Base-by-base conservation (phyloP, 1,284 basidiomycete genomes). In the Tremellales sp. region DNA sequence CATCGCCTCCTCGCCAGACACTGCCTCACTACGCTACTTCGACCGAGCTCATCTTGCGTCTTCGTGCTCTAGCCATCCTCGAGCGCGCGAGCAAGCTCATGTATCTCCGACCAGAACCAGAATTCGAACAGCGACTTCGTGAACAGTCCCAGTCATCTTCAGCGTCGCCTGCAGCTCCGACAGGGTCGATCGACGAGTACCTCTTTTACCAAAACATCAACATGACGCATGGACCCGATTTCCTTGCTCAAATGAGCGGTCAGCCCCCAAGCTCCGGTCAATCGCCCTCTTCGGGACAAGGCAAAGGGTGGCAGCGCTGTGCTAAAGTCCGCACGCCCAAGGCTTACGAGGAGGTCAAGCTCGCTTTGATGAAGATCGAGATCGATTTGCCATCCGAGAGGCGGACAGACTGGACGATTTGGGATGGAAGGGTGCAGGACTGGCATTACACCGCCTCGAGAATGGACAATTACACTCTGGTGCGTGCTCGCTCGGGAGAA, bases 41-140 rank as follows among this genome's bases (percentile, higher is more conserved):
- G 13, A 59, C 57, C 12, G 23, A 51, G n/a, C 49, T 52, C 25
- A 59, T 58, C 2, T 44, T 68, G 17, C 60, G 59, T n/a, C 43
- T 68, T 6, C 58, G 62, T 3, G 54, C 56, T 6, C 41, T 71
- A 10, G 44, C 54, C 6, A 52, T 68, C 7, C 54, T 69, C 23
- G 67, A 71, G 21, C 52, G 61, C 33, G 46, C 67, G 2, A 62
- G 58, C 13, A 69, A 69, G 43, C 51, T 71, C 23, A 67, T 66
- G 60, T 69, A 68, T 46, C 56, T 61, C n/a, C 44, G 56, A 5
- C 62, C 65, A 3, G 68, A 71, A 48, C 46, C 53, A 10, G 64
- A 58, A 4, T 61, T 54, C 58, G 51, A 64, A n/a, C 39, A 40
- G 1, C 21, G 25, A 10, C 24, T 35, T 6, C 35, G 57, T 57